phyloP scores from a whole-genome alignment of 2,329 filamentous ascomycete genomes.

The Alternaria sp. region DNA sequence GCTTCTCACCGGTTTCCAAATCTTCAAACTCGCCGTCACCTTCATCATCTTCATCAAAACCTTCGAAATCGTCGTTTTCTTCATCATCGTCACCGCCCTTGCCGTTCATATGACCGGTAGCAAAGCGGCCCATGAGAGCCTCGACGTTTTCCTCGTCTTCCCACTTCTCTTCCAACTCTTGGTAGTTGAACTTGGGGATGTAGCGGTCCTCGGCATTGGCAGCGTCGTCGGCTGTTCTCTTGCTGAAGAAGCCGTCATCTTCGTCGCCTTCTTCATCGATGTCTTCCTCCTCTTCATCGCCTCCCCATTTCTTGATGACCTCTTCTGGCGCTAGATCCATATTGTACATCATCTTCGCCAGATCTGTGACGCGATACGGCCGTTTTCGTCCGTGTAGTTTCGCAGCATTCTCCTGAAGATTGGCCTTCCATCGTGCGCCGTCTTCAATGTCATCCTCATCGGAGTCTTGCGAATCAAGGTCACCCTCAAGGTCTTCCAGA shows the following conservation, averaged over 20 bases:
- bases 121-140: slow-evolving; percentile 76
- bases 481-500: slow-evolving; percentile 51
- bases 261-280: slow-evolving; percentile 67
- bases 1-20: slow-evolving; percentile 77
- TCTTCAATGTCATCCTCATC: slow-evolving; percentile 72
- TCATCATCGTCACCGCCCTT: slow-evolving; percentile 43
- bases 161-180: slow-evolving; percentile 86
- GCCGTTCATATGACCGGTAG: slow-evolving; percentile 69
- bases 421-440: slow-evolving; percentile 86
- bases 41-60: slow-evolving; percentile 67
- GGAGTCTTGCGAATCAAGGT: slow-evolving; percentile 63
- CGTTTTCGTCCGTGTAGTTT: slow-evolving; percentile 74
- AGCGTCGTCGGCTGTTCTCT: slow-evolving; percentile 60
- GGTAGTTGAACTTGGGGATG: slow-evolving; percentile 82
- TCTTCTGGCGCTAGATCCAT: slow-evolving; percentile 77
- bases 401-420: slow-evolving; percentile 78
- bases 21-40: slow-evolving; percentile 87
- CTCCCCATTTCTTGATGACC: slow-evolving; percentile 82
- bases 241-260: slow-evolving; percentile 71
- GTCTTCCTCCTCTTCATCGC: slow-evolving; percentile 65
- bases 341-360: slow-evolving; percentile 91
- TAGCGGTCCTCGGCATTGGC: slow-evolving; percentile 74
- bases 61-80: slow-evolving; percentile 65
- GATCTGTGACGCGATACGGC: slow-evolving; percentile 80
- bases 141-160: slow-evolving; percentile 80